These are phyloP conservation scores for Collybiopsis confluens DNA, from an alignment of 768 basidiomycete species.

Conservation along the genomic window DNA sequence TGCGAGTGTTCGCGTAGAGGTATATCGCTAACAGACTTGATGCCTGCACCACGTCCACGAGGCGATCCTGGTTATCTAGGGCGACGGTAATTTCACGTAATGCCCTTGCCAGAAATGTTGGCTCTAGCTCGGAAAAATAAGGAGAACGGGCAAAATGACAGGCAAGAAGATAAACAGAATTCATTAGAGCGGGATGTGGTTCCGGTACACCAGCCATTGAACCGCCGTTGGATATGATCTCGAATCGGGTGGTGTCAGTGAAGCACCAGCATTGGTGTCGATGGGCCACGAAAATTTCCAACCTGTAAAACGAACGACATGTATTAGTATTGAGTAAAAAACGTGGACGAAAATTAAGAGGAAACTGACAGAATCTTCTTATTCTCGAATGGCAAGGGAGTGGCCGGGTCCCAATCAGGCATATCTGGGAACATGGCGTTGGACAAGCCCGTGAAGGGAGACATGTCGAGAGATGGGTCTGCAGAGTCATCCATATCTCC, in stretches of 20 bases:
- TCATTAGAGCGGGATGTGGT: slow-evolving; percentile 56
- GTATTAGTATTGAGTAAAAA: background rate
- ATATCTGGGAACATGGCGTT: slow-evolving; percentile 16
- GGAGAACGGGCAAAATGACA: slow-evolving; percentile 48
- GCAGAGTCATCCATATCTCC: background rate
- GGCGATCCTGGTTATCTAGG: slow-evolving; percentile 49
- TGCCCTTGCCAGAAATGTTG: slow-evolving; percentile 43
- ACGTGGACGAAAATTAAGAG: background rate
- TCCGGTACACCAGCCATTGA: slow-evolving; percentile 20
- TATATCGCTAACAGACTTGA: slow-evolving; percentile 57
- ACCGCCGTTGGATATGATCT: slow-evolving; percentile 25
- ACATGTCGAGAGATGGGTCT: slow-evolving; percentile 14
- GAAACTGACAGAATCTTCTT: slow-evolving; percentile 34
- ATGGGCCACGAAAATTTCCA: slow-evolving; percentile 53
- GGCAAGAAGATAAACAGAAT: slow-evolving; percentile 58
- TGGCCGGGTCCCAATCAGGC: slow-evolving; percentile 22
- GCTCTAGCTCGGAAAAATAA: slow-evolving; percentile 37
- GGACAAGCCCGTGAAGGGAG: slow-evolving; percentile 14
- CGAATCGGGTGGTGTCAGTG: slow-evolving; percentile 41
- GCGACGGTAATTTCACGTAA: slow-evolving; percentile 49
- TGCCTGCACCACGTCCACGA: slow-evolving; percentile 57
- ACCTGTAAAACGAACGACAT: slow-evolving; percentile 25
- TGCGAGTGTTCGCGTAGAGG: slow-evolving; percentile 52
- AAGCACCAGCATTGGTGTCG: slow-evolving; percentile 59
- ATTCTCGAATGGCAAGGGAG: slow-evolving; percentile 26